phyloP scores from a whole-genome alignment of 441 rosid genomes.

The Iberis amara region DNA sequence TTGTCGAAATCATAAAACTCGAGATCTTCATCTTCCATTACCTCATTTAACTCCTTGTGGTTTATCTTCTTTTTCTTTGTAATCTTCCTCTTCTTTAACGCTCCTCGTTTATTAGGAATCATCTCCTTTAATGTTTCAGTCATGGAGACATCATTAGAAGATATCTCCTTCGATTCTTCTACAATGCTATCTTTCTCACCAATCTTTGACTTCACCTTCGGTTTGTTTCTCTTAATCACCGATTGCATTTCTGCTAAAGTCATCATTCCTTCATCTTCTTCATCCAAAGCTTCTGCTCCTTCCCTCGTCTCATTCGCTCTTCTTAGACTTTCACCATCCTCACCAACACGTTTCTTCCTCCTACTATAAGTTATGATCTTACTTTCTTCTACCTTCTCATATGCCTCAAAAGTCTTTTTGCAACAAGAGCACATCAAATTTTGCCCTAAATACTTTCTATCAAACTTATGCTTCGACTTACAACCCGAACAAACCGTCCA shows the following conservation, averaged over 20 bases:
- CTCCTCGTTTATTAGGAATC: slow-evolving; percentile 14
- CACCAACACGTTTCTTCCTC: slow-evolving; percentile 27
- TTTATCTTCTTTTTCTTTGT: slow-evolving; percentile 25
- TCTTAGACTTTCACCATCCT: slow-evolving; percentile 23
- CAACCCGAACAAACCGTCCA: slow-evolving; percentile 68
- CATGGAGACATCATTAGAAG: slow-evolving; percentile 23
- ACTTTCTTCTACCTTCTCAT: slow-evolving; percentile 33
- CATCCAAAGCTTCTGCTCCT: slow-evolving; percentile 32
- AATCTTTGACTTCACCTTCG: slow-evolving; percentile 33
- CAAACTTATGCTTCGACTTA: slow-evolving; percentile 62
- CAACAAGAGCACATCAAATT: slow-evolving; percentile 71
- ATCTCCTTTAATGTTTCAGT: slow-evolving; percentile 26
- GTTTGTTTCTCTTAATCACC: slow-evolving; percentile 40
- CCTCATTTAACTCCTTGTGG: slow-evolving; percentile 26
- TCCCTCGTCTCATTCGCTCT: slow-evolving; percentile 30
- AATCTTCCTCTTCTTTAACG: slow-evolving; percentile 21
- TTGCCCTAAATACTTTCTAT: slow-evolving; percentile 61
- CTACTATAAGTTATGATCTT: slow-evolving; percentile 25
- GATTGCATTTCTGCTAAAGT: slow-evolving; percentile 72
- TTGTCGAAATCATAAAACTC: slow-evolving; percentile 58
- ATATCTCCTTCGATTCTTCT: slow-evolving; percentile 24
- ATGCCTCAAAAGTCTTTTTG: slow-evolving; percentile 60
- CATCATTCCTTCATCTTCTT: slow-evolving; percentile 55
- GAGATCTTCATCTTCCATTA: slow-evolving; percentile 41
- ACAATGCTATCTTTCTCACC: slow-evolving; percentile 15